Conservation (phyloP, 202 grass and related monocot species). For the Setaria italica region DNA sequence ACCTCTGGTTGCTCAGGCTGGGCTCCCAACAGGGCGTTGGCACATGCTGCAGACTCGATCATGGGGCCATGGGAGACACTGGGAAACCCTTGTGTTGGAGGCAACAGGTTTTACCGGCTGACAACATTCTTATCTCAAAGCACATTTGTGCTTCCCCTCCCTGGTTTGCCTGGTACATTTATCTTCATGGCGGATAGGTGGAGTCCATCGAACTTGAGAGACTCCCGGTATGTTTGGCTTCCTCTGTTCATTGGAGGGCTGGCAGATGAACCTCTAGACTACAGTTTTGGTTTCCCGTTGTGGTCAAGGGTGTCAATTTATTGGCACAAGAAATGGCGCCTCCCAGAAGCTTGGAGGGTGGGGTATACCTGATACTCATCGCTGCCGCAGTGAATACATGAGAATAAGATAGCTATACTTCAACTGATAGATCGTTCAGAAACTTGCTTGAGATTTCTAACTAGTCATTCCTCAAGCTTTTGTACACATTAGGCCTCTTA, state of each 20-base stretch:
- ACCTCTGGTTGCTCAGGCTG: conserved; percentile 90
- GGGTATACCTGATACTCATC: conserved; percentile 16
- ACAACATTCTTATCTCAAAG: conserved; percentile 84
- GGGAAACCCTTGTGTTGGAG: conserved; percentile 77
- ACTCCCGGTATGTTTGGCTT: conserved; percentile 85
- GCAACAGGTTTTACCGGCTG: conserved; percentile 67
- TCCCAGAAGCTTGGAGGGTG: conserved; percentile 65
- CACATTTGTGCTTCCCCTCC: conserved; percentile 77
- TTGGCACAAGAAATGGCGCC: conserved; percentile 81
- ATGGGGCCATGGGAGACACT: conserved; percentile 88
- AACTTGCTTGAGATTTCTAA: conserved; percentile 26
- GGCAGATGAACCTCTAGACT: conserved; percentile 72
- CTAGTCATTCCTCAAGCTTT: background rate
- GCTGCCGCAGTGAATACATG: background rate
- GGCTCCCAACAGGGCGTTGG: conserved; percentile 79
- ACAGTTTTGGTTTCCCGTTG: conserved; percentile 72
- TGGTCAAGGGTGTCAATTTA: conserved; percentile 90
- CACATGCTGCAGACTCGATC: conserved; percentile 72
- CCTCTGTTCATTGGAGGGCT: conserved; percentile 69
- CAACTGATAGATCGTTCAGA: conserved; percentile 14
- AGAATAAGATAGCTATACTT: conserved; percentile 10
- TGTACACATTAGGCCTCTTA: conserved; percentile 31
- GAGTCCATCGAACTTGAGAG: conserved; percentile 72
- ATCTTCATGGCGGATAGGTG: conserved; percentile 94
- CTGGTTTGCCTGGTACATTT: conserved; percentile 70